Base-by-base conservation (phyloP, 148 eudicot species). In the Fagopyrum esculentum region DNA sequence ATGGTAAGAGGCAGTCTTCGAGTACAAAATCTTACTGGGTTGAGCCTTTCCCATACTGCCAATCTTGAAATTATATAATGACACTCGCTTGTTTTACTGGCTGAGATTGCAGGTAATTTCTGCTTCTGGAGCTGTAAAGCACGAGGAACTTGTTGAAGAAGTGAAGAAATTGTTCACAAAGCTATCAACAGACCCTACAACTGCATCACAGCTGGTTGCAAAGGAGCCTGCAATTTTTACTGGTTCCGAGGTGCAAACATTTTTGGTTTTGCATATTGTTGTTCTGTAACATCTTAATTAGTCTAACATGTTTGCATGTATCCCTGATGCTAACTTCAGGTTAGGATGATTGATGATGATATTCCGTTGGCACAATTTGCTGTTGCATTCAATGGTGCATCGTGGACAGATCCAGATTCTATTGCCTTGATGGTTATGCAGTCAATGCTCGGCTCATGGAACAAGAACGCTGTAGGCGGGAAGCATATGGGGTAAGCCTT, bases 361-460 rank as follows among this genome's bases (percentile, higher is more conserved):
- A 76, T 84, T 64, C 93, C 92, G 45, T 81, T 93, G 75, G 98
- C 98, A 6, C 93, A 89, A 84, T 91, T 93, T 82, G 97, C 97
- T 22, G 85, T 93, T 83, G 97, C 98, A 16, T 91, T 93, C 77
- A 88, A 84, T 73, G 98, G 98, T 77, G 97, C 95, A 43, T 87
- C 98, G 44, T 93, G 89, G 93, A 91, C 95, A 35, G 98, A 93
- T 82, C 97, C 98, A 55, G 98, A 91, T 83, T 88, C 97, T n/a
- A 86, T 91, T 80, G 90, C 98, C 45, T 84, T 93, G 84, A 93
- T 93, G 95, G 95, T 93, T 63, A 88, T 91, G 88, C 98, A 93
- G 75, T 80, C 93, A 16, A 86, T 93, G 91, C 71, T 93, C 70
- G 98, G 98, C 71, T 83, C 93, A 17, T 93, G 97, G 97, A 88